Evolutionary conservation across 2,329 filamentous ascomycete species (phyloP).

Genomic region (Colletotrichum eremochloae): DNA sequence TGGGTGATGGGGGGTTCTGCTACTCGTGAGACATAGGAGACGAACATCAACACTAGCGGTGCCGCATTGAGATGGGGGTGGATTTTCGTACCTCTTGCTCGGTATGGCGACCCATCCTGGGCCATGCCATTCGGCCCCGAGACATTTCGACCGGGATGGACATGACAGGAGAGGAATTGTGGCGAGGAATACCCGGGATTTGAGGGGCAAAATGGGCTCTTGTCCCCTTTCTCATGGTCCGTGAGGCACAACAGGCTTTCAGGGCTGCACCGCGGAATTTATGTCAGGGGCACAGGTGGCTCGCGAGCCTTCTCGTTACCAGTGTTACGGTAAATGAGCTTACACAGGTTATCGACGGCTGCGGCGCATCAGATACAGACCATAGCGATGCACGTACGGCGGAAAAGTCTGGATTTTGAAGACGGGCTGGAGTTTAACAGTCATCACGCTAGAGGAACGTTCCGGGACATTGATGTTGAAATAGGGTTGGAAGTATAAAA

Average conservation of each 20-base stretch:
- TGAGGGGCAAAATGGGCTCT: slow-evolving; percentile 9
- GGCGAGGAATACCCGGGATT: slow-evolving; percentile 14
- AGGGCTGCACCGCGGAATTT: slow-evolving; percentile 16
- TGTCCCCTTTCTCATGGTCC: slow-evolving; percentile 37
- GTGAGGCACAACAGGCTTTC: slow-evolving; percentile 11
- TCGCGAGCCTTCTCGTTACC: slow-evolving; percentile 31
- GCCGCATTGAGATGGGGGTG: neutral
- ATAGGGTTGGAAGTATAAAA: slow-evolving; percentile 35
- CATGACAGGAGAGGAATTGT: slow-evolving; percentile 26
- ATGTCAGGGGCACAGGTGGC: slow-evolving; percentile 20
- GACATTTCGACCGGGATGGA: slow-evolving; percentile 20
- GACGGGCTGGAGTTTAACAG: neutral
- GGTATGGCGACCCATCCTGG: neutral
- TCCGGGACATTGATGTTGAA: slow-evolving; percentile 29
- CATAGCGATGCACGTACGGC: neutral
- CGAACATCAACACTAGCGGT: slow-evolving; percentile 10
- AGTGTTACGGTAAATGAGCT: slow-evolving; percentile 35
- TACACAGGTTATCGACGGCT: slow-evolving; percentile 21
- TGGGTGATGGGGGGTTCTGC: neutral
- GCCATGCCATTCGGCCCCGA: slow-evolving; percentile 9
- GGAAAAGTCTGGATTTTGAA: neutral
- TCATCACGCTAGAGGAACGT: neutral
- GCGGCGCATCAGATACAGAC: slow-evolving; percentile 9
- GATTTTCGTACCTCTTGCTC: slow-evolving; percentile 6
- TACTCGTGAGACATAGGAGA: neutral